These are phyloP conservation scores for Yamadazyma songkhlaensis DNA, from an alignment of 1,139 yeast genomes.

Conservation along the genomic window DNA sequence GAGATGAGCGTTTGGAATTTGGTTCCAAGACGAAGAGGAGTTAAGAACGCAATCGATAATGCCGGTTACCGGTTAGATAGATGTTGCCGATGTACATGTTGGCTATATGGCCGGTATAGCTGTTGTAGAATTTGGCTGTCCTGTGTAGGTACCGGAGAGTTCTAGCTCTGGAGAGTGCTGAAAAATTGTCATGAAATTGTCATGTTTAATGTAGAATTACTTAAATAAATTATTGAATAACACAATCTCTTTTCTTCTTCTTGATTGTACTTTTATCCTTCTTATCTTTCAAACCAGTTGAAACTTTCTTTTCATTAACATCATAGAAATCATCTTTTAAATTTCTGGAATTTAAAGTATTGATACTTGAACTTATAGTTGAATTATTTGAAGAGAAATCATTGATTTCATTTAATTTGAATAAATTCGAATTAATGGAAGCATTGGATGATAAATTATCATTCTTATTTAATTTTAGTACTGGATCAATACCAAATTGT, in stretches of 20 bases:
- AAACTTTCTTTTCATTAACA: constrained; percentile 11
- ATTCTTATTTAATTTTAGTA: constrained; percentile 22
- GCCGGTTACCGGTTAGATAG: too few relatives aligned
- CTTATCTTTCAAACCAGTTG: constrained; percentile 11
- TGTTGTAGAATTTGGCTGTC: too few relatives aligned
- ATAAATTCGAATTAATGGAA: constrained; percentile 5
- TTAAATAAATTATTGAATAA: constrained; percentile 10
- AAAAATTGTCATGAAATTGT: too few relatives aligned
- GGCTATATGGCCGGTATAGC: too few relatives aligned
- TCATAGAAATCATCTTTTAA: constrained; percentile 11
- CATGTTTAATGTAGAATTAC: too few relatives aligned
- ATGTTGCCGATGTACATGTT: too few relatives aligned
- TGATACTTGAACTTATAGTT: constrained; percentile 1
- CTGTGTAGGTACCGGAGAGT: too few relatives aligned
- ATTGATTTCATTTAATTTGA: constrained; percentile 12
- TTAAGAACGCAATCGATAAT: too few relatives aligned
- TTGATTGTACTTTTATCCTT: constrained; percentile 17
- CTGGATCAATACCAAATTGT: constrained; percentile 66
- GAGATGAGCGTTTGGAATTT: too few relatives aligned
- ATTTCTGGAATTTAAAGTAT: constrained; percentile 2
- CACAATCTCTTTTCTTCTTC: constrained; percentile 37
- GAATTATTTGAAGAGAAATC: constrained; percentile 1
- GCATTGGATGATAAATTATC: constrained; percentile 6
- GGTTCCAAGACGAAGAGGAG: too few relatives aligned
- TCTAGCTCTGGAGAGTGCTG: too few relatives aligned